A percentile compares a stretch with the other conserved stretches of the same genome.
Conservation (phyloP, 331 rosid species). For the Quercus lobata region DNA sequence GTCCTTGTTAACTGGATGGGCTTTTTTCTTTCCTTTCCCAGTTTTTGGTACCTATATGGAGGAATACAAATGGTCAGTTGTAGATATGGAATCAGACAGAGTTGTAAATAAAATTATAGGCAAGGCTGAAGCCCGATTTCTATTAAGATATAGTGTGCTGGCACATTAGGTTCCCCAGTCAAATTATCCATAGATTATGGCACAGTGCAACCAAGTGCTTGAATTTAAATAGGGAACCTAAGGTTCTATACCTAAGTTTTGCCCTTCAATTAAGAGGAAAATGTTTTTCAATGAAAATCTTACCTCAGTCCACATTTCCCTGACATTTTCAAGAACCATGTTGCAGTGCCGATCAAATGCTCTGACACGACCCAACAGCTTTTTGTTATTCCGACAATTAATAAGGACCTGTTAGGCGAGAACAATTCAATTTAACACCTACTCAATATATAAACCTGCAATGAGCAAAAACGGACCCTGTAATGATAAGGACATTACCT, state of each 20-base stretch:
- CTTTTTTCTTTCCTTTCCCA: slow-evolving; percentile 92
- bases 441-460: background rate
- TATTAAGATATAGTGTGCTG: too few relatives aligned
- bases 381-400: slow-evolving; percentile 81
- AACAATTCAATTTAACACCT: background rate
- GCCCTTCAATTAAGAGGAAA: too few relatives aligned
- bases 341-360: slow-evolving; percentile 96
- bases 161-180: too few relatives aligned
- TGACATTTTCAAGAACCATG: slow-evolving; percentile 93
- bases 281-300: background rate
- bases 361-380: slow-evolving; percentile 87
- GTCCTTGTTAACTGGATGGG: slow-evolving; percentile 90
- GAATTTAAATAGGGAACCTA: too few relatives aligned
- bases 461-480: background rate
- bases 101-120: background rate
- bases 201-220: too few relatives aligned
- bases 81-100: too few relatives aligned
- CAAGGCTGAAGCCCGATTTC: background rate
- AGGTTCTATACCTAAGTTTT: too few relatives aligned
- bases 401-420: slow-evolving; percentile 54
- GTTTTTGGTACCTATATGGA: slow-evolving; percentile 67
- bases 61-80: background rate
- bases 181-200: too few relatives aligned
- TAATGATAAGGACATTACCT: slow-evolving; percentile 34
- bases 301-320: slow-evolving; percentile 99